These are phyloP conservation scores for Prunus davidiana DNA, from an alignment of 306 rosid genomes.

Conservation along the genomic window DNA sequence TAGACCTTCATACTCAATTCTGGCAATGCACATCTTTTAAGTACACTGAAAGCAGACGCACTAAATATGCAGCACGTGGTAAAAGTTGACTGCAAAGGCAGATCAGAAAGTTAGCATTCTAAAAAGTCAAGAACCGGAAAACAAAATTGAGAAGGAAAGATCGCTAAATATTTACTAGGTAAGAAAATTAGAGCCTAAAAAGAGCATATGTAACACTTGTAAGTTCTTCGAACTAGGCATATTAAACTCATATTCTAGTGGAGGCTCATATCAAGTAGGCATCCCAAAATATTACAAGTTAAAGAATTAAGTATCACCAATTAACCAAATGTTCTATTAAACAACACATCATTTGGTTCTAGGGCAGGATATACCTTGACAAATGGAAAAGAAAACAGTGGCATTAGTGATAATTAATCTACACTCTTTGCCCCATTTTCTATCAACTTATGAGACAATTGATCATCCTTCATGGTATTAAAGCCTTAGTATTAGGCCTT, in stretches of 20 bases:
- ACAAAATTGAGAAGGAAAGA: conserved; percentile 7
- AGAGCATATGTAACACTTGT: not conserved
- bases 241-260: not conserved
- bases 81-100: conserved; percentile 65
- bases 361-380: not conserved
- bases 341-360: not conserved
- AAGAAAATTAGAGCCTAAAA: not conserved
- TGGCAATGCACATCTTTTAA: conserved; percentile 65
- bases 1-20: conserved; percentile 74
- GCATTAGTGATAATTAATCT: not conserved
- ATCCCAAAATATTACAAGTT: not conserved
- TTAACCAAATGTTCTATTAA: not conserved
- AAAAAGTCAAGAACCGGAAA: conserved; percentile 10
- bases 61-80: conserved; percentile 64
- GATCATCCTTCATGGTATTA: no score
- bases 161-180: not conserved
- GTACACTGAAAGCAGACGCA: conserved; percentile 57
- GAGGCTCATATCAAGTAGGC: not conserved
- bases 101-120: conserved; percentile 28
- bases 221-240: not conserved
- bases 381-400: not conserved
- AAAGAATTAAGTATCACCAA: not conserved
- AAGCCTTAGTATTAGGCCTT: no score
- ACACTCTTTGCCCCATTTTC: no score
- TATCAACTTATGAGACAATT: not conserved